Conservation (phyloP, 164 flowering plant genomes). For the Amborella trichopoda region DNA sequence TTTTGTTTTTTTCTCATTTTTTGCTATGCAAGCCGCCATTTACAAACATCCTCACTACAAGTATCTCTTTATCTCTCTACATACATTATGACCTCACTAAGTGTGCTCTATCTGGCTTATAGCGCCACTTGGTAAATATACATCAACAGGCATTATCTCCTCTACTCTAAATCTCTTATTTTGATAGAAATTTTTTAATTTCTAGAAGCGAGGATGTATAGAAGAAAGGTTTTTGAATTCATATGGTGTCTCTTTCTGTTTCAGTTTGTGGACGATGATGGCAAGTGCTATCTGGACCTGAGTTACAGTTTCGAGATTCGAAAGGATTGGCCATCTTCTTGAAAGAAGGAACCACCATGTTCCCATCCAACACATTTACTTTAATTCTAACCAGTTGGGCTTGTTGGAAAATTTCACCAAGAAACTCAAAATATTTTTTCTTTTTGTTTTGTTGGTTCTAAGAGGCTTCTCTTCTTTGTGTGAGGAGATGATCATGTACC, state of each 20-base stretch:
- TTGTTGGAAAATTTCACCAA: no score
- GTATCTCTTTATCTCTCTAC: neutral
- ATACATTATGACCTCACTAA: neutral
- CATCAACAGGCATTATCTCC: neutral
- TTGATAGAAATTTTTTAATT: neutral
- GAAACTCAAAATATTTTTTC: no score
- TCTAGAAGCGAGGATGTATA: conserved; percentile 28
- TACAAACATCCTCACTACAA: neutral
- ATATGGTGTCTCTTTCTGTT: no score
- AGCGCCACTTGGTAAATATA: no score
- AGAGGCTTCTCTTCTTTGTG: no score
- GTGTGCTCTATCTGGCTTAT: no score
- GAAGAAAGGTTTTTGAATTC: conserved; percentile 17
- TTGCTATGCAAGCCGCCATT: neutral
- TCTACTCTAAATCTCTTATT: neutral
- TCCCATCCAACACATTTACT: no score
- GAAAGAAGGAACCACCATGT: no score
- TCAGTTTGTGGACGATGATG: conserved; percentile 3
- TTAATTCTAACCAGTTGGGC: no score
- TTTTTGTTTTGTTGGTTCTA: no score
- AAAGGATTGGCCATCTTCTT: conserved; percentile 30
- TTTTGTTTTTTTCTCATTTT: neutral
- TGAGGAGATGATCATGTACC: no score
- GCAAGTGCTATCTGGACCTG: conserved; percentile 44
- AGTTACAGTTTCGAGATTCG: conserved; percentile 42